Evolutionary conservation across 225 moss, liverwort and hornwort genomes (phyloP).

Genomic region (Thuidium tamariscinum): DNA sequence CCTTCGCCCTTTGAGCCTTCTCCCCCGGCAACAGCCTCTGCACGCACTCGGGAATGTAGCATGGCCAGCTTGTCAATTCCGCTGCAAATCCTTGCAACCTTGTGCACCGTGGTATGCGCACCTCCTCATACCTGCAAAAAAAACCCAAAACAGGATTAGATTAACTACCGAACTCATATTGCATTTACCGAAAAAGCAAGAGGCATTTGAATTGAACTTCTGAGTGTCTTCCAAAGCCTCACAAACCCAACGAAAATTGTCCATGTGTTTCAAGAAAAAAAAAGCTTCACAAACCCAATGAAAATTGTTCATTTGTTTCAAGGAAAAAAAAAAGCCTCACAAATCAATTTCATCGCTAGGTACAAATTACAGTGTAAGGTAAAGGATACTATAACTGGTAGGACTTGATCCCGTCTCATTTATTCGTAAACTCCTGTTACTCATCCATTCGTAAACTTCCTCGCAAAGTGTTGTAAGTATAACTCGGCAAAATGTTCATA

Average conservation of each 20-base stretch:
- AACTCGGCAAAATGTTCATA: background rate
- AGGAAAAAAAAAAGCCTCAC: background rate
- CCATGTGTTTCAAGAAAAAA: too few species aligned
- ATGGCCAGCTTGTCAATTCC: constrained; percentile 17
- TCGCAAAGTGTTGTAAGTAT: background rate
- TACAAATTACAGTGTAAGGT: background rate
- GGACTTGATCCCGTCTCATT: background rate
- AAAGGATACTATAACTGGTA: background rate
- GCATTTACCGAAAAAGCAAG: background rate
- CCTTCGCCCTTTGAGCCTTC: background rate
- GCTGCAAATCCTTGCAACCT: constrained; percentile 23
- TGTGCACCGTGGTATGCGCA: constrained; percentile 23
- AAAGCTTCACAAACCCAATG: background rate
- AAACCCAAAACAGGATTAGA: background rate
- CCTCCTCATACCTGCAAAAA: constrained; percentile 18
- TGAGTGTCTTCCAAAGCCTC: background rate
- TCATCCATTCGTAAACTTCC: background rate
- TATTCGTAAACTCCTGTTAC: background rate
- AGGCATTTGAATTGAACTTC: too few species aligned
- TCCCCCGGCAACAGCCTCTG: constrained; percentile 9
- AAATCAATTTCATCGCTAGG: background rate
- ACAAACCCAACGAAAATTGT: background rate
- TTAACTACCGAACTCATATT: background rate
- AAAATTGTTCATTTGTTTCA: too few species aligned
- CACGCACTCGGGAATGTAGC: constrained; percentile 13